phyloP scores from a whole-genome alignment of 139 green algal genomes.

The Chlorella sp. region DNA sequence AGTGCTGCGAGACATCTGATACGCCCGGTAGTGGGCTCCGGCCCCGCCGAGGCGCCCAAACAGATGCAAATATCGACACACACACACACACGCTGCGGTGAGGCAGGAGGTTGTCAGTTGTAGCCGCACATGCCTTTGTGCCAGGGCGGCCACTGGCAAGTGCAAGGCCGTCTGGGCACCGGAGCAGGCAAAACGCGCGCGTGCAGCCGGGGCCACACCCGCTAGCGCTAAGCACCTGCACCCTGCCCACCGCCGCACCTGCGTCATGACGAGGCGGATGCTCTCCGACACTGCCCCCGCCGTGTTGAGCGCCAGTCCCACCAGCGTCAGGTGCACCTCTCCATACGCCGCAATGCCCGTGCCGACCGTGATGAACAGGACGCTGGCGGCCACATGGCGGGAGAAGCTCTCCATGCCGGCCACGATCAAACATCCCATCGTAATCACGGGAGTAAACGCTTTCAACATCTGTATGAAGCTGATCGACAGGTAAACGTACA shows the following conservation, averaged over 20 bases:
- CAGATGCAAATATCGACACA: background rate
- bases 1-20: too few relatives aligned
- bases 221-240: too few relatives aligned
- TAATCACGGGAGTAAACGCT: constrained; percentile 85
- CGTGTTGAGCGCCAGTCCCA: constrained; percentile 70
- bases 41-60: too few relatives aligned
- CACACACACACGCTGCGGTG: too few relatives aligned
- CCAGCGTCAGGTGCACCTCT: constrained; percentile 52
- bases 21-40: too few relatives aligned
- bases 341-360: constrained; percentile 69
- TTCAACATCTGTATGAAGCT: constrained; percentile 26
- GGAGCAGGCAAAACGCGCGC: too few relatives aligned
- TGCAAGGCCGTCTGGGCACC: too few relatives aligned
- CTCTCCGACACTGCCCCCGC: constrained; percentile 60
- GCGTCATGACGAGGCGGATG: constrained; percentile 79
- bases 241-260: constrained; percentile 19
- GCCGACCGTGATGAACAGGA: constrained; percentile 35
- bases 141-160: too few relatives aligned
- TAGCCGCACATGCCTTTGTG: too few relatives aligned
- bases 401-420: background rate
- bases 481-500: constrained; percentile 90
- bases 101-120: too few relatives aligned
- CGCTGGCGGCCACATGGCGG: constrained; percentile 14
- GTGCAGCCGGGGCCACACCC: too few relatives aligned
- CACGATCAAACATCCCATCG: constrained; percentile 49